Evolutionary conservation across 371 early-diverging fungal species (phyloP), one percentile per base, ranked within the genome.

Genomic region (Nematocida minor): DNA sequence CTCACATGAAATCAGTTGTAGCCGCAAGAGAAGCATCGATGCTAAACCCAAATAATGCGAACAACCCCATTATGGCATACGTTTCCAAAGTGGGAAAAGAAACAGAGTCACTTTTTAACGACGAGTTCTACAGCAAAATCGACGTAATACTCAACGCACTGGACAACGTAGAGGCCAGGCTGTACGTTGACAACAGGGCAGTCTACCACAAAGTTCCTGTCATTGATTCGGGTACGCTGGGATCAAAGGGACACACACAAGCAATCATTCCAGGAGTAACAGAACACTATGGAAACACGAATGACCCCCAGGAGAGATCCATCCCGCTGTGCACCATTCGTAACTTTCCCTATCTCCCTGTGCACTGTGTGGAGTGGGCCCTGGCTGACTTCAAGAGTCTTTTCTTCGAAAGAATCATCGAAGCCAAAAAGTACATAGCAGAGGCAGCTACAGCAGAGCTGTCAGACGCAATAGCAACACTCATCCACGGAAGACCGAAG

Each of bases 191-290:
- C 86, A 85, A 91, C 69, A 90, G 97, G 71, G 96, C 97, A 84
- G 94, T 97, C 18, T 93, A 91, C 84, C 94, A 89, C 85, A 88
- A 90, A 77, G 96, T 93, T 85, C 91, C 97, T 20, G 87, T 97
- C 79, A 86, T 99, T 77, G 99, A 99, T 86, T 92, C 94, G 29
- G 99, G 99, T 27, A 99, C 99, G 0, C 88, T 97, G 14, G 99
- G 99, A 27, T 97, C 99, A 55, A 97, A 97, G 88, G 98, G 99
- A 71, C 97, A 97, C 88, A 95, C 95, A 14, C 98, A 99, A 86
- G 87, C 87, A 32, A 62, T 85, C 31, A 53, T 85, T 40, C 84
- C 83, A 2, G 87, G 87, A 84, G 81, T 93, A 80, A 96, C 99
- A 32, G 99, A 99, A 87, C 93, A 95, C 41, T 99, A 97, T 88